These are phyloP conservation scores for Chrysoporthe puriensis DNA, from an alignment of 2,329 filamentous ascomycete species.

Conservation along the genomic window DNA sequence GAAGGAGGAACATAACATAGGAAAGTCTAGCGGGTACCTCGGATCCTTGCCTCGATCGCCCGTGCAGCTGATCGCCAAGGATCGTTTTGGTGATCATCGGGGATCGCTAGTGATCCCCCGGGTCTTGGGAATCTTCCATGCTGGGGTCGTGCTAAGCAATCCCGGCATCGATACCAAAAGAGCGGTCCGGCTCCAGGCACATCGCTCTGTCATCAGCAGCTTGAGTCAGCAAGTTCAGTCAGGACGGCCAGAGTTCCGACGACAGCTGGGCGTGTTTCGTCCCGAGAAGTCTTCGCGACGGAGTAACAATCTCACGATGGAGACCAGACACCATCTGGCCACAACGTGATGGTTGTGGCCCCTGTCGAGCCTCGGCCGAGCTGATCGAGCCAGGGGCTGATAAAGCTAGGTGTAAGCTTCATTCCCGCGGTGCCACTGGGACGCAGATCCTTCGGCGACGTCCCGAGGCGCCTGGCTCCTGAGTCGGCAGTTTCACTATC, in stretches of 20 bases:
- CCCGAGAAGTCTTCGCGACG: background rate
- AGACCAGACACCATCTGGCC: background rate
- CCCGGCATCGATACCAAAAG: background rate
- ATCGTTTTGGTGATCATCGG: constrained; percentile 15
- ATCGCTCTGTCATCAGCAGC: background rate
- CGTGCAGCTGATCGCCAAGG: constrained; percentile 11
- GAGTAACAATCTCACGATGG: background rate
- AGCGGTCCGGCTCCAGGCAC: background rate
- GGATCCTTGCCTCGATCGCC: background rate
- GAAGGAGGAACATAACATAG: background rate
- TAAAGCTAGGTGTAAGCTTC: background rate
- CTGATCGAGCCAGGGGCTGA: background rate
- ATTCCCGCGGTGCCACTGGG: background rate
- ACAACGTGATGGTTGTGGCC: background rate
- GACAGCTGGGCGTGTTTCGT: constrained; percentile 1
- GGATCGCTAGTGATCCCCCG: constrained; percentile 11
- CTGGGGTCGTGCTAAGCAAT: background rate
- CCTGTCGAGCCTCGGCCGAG: background rate
- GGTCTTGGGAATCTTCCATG: constrained; percentile 8
- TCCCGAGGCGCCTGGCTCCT: background rate
- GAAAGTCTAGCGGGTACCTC: background rate
- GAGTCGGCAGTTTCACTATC: background rate
- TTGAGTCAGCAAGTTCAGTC: background rate
- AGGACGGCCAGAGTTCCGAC: background rate
- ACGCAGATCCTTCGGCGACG: background rate